Base-by-base conservation (phyloP, 2,329 filamentous ascomycete genomes). In the Dothideomycetidae sp. region DNA sequence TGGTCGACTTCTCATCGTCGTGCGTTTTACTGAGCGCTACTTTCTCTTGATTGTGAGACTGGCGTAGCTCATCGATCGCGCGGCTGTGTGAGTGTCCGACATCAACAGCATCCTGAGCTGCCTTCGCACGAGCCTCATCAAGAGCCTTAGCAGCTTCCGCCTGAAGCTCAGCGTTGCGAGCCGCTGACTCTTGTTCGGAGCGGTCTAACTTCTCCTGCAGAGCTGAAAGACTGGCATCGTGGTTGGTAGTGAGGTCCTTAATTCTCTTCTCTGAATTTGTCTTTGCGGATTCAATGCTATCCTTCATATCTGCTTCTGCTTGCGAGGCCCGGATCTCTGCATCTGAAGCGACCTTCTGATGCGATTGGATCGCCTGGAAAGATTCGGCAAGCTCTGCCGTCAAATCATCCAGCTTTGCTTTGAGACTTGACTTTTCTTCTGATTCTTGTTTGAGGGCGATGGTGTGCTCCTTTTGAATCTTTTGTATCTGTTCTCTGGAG, bases 351-450 rank as follows among this genome's bases (percentile, higher is more conserved):
- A 42, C 34, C 17, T 40, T 16, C 18, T 43, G 36, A 12, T 29
- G 28, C 19, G 29, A 10, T 13, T 34, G 37, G 26, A 29, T 28
- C 4, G 44, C 36, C 29, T 46, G 42, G 4, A 37, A 16, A 5
- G 37, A 32, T 16, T 38, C 36, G 5, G 42, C 46, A 10, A 51
- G 37, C 14, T 42, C 42, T 11, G 42, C 48, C 10, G 50, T 48
- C n/a, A 52, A 41, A 10, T 48, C 47, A n/a, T 48, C 50, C 9
- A 51, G 41, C 34, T 48, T 51, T 4, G 37, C 33, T 30, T 51
- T 50, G 17, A 45, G 29, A 15, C 42, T 36, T 9, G 10, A 23
- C 14, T 39, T 29, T 11, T 36, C 31, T 15, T 49, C 47, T 10
- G 40, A 34, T 16, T 38, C 37, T 12, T 18, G 26, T 5, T 39